A percentile compares a stretch with the other conserved stretches of the same genome.
Evolutionary conservation across 2,329 filamentous ascomycete genomes (phyloP).

Genomic region (Pezicula neosporulosa): DNA sequence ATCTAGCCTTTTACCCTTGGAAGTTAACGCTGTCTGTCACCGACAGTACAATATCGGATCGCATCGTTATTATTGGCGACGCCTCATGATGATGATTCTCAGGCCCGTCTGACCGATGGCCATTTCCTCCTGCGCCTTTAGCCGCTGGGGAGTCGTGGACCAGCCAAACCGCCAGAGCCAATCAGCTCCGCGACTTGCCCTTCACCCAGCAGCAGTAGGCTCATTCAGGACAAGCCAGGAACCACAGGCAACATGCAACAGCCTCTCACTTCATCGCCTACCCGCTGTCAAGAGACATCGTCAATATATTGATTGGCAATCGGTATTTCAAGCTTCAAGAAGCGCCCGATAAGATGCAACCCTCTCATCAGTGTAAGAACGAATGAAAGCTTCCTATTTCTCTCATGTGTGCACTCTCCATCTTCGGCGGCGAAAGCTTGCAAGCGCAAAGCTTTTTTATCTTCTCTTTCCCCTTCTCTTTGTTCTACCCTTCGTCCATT

Average conservation of each 20-base stretch:
- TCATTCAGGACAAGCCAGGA: slow-evolving; percentile 7
- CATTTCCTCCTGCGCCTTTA: not conserved
- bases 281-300: slow-evolving; percentile 14
- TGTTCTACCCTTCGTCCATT: slow-evolving; percentile 6
- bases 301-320: not conserved
- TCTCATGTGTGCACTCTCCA: slow-evolving; percentile 1
- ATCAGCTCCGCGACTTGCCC: not conserved
- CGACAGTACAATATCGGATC: too few relatives aligned
- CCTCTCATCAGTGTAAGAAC: slow-evolving; percentile 7
- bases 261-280: slow-evolving; percentile 15
- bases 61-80: too few relatives aligned
- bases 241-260: slow-evolving; percentile 3
- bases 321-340: not conserved
- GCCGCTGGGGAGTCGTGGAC: too few relatives aligned
- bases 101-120: not conserved
- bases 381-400: slow-evolving; percentile 10
- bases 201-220: not conserved
- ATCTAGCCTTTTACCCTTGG: too few relatives aligned
- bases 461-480: not conserved
- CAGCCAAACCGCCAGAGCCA: not conserved
- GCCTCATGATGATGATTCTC: not conserved
- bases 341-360: slow-evolving; percentile 6
- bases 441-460: not conserved
- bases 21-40: too few relatives aligned
- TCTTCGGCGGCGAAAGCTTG: not conserved